phyloP scores from a whole-genome alignment of 2,329 filamentous ascomycete species.

The Daldinia sp. region DNA sequence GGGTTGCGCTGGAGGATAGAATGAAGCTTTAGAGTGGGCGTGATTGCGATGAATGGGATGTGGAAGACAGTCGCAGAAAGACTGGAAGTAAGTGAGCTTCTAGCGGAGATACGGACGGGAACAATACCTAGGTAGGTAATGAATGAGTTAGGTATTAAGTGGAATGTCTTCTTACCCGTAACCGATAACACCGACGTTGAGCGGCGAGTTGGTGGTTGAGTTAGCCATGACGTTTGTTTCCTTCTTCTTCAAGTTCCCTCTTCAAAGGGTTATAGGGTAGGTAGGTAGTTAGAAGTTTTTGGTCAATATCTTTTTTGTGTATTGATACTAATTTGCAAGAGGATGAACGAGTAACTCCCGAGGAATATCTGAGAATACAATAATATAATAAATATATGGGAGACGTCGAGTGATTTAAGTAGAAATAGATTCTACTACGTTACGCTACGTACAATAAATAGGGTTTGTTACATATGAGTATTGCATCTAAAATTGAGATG shows the following conservation, averaged over 20 bases:
- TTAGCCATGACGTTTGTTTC: constrained; percentile 35
- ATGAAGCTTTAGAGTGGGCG: constrained; percentile 74
- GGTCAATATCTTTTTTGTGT: not conserved
- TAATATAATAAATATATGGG: not conserved
- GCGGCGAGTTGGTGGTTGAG: constrained; percentile 51
- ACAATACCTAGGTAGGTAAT: no score
- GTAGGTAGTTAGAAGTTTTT: not conserved
- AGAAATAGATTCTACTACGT: not conserved
- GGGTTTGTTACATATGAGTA: not conserved
- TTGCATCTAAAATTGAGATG: not conserved
- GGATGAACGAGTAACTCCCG: not conserved
- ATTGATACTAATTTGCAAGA: not conserved
- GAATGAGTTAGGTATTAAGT: not conserved
- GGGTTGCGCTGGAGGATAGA: constrained; percentile 82
- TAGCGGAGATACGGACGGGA: constrained; percentile 1
- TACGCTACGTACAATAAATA: not conserved
- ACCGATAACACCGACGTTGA: constrained; percentile 65
- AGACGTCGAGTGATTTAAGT: not conserved
- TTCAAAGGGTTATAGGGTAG: not conserved
- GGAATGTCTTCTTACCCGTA: constrained; percentile 60
- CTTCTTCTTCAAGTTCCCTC: not conserved
- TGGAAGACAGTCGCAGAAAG: constrained; percentile 83
- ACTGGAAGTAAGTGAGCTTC: constrained; percentile 51
- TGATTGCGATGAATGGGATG: constrained; percentile 79
- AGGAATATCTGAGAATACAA: not conserved